phyloP scores from a whole-genome alignment of 2,329 filamentous ascomycete genomes.

The Ophiocordyceps australis region DNA sequence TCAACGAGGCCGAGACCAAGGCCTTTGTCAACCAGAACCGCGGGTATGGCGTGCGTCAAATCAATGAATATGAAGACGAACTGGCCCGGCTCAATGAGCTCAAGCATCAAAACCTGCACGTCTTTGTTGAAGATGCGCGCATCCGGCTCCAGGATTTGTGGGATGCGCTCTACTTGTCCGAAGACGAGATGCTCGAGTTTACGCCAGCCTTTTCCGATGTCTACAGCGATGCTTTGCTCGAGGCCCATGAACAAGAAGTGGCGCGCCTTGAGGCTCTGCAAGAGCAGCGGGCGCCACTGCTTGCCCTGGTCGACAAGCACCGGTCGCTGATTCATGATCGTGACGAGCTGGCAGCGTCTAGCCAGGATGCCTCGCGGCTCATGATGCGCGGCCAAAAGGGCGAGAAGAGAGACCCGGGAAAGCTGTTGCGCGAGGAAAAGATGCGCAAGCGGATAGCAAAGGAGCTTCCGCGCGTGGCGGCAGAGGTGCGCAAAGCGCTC shows the following conservation, averaged over 20 bases:
- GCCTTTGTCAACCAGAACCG: conserved; percentile 74
- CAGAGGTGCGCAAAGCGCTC: conserved; percentile 65
- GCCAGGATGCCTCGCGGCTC: conserved; percentile 83
- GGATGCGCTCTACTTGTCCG: conserved; percentile 85
- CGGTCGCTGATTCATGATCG: conserved; percentile 68
- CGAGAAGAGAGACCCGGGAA: conserved; percentile 84
- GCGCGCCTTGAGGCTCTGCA: conserved; percentile 59
- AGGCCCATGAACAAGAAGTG: conserved; percentile 89
- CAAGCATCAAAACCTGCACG: conserved; percentile 83
- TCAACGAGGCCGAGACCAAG: conserved; percentile 70
- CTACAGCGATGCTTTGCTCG: conserved; percentile 86
- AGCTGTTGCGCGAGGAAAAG: conserved; percentile 89
- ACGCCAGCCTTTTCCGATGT: conserved; percentile 94
- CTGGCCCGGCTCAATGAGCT: conserved; percentile 72
- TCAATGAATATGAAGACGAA: conserved; percentile 94
- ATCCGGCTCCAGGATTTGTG: conserved; percentile 85
- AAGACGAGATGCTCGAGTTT: conserved; percentile 98
- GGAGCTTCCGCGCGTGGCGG: conserved; percentile 80
- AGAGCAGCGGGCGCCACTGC: conserved; percentile 72
- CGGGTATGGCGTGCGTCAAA: conserved; percentile 76
- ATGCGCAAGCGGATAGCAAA: conserved; percentile 96
- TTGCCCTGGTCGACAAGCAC: conserved; percentile 72
- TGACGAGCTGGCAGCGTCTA: conserved; percentile 73
- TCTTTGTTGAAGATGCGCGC: conserved; percentile 90
- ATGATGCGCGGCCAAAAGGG: conserved; percentile 86